phyloP scores from a whole-genome alignment of 83 land plant species.

The Picea abies region DNA sequence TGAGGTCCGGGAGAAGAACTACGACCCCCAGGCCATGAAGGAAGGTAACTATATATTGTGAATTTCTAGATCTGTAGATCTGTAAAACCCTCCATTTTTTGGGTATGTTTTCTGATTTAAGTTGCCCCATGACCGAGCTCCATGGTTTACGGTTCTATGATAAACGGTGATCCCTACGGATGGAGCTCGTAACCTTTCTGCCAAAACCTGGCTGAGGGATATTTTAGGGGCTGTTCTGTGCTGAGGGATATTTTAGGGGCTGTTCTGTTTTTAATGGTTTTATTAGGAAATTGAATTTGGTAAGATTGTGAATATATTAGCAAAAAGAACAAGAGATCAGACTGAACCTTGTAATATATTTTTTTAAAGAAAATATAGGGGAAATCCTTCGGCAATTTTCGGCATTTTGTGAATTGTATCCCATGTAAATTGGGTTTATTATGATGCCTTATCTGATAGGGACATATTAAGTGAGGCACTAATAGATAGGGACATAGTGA shows the following conservation, averaged over 20 bases:
- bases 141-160: background rate
- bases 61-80: constrained; percentile 1
- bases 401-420: too few relatives aligned
- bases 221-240: background rate
- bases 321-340: too few relatives aligned
- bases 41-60: constrained; percentile 25
- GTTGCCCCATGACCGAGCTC: background rate
- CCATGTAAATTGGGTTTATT: too few relatives aligned
- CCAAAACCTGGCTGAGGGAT: background rate
- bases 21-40: constrained; percentile 35
- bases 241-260: background rate
- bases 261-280: background rate
- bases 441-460: too few relatives aligned
- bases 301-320: too few relatives aligned
- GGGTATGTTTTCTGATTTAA: background rate
- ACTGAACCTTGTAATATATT: too few relatives aligned
- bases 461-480: too few relatives aligned
- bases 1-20: constrained; percentile 55
- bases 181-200: background rate
- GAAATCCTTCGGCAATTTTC: too few relatives aligned
- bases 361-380: too few relatives aligned
- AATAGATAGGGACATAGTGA: too few relatives aligned
- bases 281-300: too few relatives aligned
- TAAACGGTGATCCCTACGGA: background rate
- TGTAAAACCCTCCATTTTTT: background rate